A percentile compares a stretch with the other conserved stretches of the same genome.
Evolutionary conservation across 805 yeast genomes (phyloP).

Genomic region (Scheffersomyces stipitis): DNA sequence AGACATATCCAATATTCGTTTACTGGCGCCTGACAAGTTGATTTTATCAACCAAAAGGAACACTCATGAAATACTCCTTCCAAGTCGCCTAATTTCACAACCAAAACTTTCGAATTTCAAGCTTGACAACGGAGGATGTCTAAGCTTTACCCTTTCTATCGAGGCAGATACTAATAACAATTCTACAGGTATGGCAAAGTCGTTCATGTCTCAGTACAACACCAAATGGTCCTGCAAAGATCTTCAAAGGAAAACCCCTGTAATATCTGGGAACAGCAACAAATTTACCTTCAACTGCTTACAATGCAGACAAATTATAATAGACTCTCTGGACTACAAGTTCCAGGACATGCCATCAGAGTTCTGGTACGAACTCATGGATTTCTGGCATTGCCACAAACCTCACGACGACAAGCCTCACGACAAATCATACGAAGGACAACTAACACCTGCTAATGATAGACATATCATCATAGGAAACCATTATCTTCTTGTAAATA

Average conservation of each 20-base stretch:
- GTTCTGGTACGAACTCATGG: constrained; percentile 93
- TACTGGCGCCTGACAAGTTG: neutral
- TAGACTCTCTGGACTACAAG: constrained; percentile 31
- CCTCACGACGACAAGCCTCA: constrained; percentile 41
- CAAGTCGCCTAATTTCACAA: constrained; percentile 37
- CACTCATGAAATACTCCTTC: neutral
- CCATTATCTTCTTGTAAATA: constrained; percentile 49
- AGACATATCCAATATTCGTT: neutral
- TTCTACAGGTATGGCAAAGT: neutral
- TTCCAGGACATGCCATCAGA: constrained; percentile 82
- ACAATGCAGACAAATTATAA: constrained; percentile 24
- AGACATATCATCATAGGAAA: constrained; percentile 53
- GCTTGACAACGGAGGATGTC: constrained; percentile 24
- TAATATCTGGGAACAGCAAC: constrained; percentile 11
- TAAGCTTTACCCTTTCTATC: neutral
- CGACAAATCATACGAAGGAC: constrained; percentile 34
- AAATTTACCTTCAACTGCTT: constrained; percentile 31
- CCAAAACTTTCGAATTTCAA: constrained; percentile 34
- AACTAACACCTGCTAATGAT: constrained; percentile 41
- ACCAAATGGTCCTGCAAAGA: constrained; percentile 47
- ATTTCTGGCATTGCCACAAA: constrained; percentile 96
- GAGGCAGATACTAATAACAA: neutral
- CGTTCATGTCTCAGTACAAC: constrained; percentile 4
- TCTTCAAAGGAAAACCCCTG: constrained; percentile 32
- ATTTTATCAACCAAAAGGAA: neutral